Percentiles rank a stretch among this genome's conserved stretches.
Evolutionary conservation across 768 basidiomycete species (phyloP).

Genomic region (Cyathus striatus): DNA sequence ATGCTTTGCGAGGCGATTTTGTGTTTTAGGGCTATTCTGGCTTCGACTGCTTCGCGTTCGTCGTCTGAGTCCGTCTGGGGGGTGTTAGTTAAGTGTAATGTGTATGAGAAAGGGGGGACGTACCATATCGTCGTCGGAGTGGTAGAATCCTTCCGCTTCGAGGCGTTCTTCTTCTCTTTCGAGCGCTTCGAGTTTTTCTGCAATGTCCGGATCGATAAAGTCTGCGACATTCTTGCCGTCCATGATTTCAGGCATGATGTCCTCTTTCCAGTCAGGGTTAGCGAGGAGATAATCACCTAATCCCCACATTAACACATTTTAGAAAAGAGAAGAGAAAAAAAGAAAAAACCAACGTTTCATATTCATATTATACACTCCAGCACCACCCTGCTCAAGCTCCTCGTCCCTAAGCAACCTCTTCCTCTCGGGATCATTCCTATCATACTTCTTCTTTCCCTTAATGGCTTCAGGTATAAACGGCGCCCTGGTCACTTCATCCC

Average conservation of each 20-base stretch:
- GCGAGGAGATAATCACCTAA: constrained; percentile 90
- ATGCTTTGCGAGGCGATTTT: constrained; percentile 69
- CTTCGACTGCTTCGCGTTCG: constrained; percentile 69
- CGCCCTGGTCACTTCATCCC: constrained; percentile 85
- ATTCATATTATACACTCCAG: constrained; percentile 90
- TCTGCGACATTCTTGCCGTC: constrained; percentile 98
- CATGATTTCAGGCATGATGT: constrained; percentile 97
- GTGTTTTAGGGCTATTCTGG: constrained; percentile 51
- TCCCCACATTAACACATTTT: constrained; percentile 3
- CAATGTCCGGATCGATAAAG: constrained; percentile 97
- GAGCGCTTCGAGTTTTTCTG: constrained; percentile 93
- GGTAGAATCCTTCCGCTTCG: constrained; percentile 94
- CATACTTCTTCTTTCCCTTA: constrained; percentile 74
- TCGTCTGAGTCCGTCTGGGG: constrained; percentile 61
- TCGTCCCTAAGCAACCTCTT: constrained; percentile 70
- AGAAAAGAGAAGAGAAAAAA: constrained; percentile 2
- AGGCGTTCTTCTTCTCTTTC: constrained; percentile 95
- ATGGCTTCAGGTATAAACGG: constrained; percentile 89
- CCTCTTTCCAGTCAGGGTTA: constrained; percentile 92
- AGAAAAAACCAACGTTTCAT: constrained; percentile 63
- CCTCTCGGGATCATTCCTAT: constrained; percentile 82
- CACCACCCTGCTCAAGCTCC: constrained; percentile 82
- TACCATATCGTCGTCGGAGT: constrained; percentile 83
- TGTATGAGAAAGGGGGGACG: constrained; percentile 11
- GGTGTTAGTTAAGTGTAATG: neutral